Percentiles rank a stretch among this genome's conserved stretches.
Conservation (phyloP, 306 rosid genomes). For the Fragaria ananassa region DNA sequence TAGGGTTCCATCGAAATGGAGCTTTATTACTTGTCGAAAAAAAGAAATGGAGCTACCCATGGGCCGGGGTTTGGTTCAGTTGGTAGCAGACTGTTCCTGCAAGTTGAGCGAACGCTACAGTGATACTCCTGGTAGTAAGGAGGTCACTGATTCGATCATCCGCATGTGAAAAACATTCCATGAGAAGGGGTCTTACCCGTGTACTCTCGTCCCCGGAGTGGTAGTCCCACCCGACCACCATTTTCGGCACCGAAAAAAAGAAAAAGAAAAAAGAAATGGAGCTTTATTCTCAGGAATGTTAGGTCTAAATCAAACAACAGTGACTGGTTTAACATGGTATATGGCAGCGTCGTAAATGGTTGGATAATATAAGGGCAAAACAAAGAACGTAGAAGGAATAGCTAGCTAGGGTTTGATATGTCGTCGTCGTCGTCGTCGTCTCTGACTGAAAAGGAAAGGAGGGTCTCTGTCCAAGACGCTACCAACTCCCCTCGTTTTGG, state of each 20-base stretch:
- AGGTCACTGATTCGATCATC: no score
- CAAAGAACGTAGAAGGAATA: not conserved
- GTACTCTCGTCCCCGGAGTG: no score
- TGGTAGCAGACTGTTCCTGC: no score
- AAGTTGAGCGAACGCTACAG: no score
- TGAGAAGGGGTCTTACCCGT: no score
- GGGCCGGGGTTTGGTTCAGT: no score
- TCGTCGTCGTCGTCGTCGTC: not conserved
- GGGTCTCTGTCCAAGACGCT: constrained; percentile 30
- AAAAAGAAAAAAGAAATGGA: not conserved
- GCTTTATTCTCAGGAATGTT: not conserved
- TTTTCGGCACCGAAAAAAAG: no score
- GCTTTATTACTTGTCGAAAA: not conserved
- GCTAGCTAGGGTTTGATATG: not conserved
- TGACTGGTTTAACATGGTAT: not conserved
- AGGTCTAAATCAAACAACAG: not conserved
- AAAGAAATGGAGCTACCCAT: not conserved
- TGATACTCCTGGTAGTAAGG: no score
- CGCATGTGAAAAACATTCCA: no score
- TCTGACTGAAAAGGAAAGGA: not conserved
- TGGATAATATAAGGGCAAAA: not conserved
- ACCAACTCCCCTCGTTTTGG: constrained; percentile 53
- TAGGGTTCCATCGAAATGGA: not conserved
- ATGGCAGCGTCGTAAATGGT: not conserved
- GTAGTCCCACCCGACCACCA: no score